These are phyloP conservation scores for Gossypium stocksii DNA, from an alignment of 345 rosid genomes.

Conservation along the genomic window DNA sequence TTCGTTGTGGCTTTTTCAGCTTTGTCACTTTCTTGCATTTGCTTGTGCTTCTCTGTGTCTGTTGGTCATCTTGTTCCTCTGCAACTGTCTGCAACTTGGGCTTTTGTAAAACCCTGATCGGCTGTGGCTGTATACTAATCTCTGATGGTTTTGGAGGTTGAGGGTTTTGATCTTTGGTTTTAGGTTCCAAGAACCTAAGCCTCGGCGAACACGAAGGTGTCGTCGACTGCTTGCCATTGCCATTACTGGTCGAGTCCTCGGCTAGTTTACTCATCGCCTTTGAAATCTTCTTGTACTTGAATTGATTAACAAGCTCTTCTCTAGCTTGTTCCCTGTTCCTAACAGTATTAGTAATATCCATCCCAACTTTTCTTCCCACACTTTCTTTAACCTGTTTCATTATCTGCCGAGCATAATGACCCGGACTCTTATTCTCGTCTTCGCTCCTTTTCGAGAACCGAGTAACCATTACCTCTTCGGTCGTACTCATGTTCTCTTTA, in stretches of 20 bases:
- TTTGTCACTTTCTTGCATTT: background rate
- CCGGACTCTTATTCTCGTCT: conserved; percentile 58
- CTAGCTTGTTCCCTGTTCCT: conserved; percentile 38
- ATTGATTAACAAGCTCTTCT: conserved; percentile 34
- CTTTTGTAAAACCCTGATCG: conserved; percentile 26
- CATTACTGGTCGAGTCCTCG: conserved; percentile 21
- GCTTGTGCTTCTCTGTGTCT: conserved; percentile 17
- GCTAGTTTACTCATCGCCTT: conserved; percentile 21
- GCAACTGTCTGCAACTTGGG: conserved; percentile 16
- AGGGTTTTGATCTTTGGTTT: conserved; percentile 23
- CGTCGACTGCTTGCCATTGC: conserved; percentile 4
- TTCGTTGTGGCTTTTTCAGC: conserved; percentile 41
- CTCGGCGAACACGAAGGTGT: conserved; percentile 50
- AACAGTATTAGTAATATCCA: conserved; percentile 73
- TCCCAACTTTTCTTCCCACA: conserved; percentile 56
- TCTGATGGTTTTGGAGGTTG: conserved; percentile 24
- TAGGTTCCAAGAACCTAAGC: conserved; percentile 38
- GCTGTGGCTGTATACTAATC: conserved; percentile 4
- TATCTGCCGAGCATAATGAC: conserved; percentile 65
- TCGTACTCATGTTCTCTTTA: conserved; percentile 48
- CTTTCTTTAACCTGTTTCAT: conserved; percentile 75
- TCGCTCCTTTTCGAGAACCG: conserved; percentile 42
- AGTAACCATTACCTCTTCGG: conserved; percentile 36
- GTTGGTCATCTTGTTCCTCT: conserved; percentile 21
- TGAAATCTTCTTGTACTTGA: conserved; percentile 46